phyloP scores from a whole-genome alignment of 2,329 filamentous ascomycete species.

The Capronia americana region DNA sequence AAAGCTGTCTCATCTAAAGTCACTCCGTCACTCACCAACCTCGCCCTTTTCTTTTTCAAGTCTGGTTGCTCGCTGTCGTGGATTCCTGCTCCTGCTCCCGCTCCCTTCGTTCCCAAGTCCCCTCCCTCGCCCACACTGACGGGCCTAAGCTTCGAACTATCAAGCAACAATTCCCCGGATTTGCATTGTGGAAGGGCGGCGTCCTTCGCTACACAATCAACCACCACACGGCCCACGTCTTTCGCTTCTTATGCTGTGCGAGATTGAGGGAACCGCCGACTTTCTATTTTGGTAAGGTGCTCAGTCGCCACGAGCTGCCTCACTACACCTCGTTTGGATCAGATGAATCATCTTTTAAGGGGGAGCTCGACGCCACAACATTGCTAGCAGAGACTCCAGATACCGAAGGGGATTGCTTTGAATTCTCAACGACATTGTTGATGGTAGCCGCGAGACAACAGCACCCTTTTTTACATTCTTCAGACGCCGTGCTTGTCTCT shows the following conservation, averaged over 20 bases:
- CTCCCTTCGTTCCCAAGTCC: neutral
- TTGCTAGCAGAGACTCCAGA: neutral
- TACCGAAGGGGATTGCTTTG: neutral
- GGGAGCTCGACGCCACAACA: conserved; percentile 6
- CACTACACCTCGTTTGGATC: neutral
- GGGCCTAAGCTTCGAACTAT: conserved; percentile 9
- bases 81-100: conserved; percentile 2
- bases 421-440: conserved; percentile 3
- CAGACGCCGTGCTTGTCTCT: neutral
- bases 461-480: conserved; percentile 9
- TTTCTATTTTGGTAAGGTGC: conserved; percentile 8
- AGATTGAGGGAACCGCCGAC: conserved; percentile 6
- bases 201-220: conserved; percentile 2
- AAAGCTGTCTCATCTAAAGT: conserved; percentile 15
- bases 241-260: neutral
- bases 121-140: neutral
- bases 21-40: conserved; percentile 23
- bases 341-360: conserved; percentile 8
- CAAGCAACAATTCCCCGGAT: conserved; percentile 12
- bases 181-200: conserved; percentile 10
- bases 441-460: conserved; percentile 1
- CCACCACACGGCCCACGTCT: neutral
- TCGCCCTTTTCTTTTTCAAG: conserved; percentile 22
- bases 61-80: conserved; percentile 6
- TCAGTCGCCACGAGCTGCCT: neutral